Conservation (phyloP, 2,329 filamentous ascomycete species). For the Sporothrix pallida region DNA sequence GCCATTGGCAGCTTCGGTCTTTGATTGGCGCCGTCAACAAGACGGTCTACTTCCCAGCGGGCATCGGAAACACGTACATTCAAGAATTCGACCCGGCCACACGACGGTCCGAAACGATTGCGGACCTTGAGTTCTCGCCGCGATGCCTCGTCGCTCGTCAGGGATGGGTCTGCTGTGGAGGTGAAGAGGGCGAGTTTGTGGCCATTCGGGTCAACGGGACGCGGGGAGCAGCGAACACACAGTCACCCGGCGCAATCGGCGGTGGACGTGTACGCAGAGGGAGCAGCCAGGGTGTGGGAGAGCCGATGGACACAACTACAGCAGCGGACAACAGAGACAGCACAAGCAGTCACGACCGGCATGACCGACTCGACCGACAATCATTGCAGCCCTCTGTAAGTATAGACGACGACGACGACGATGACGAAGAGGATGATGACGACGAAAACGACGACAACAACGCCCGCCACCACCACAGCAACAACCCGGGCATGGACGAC, state of each 20-base stretch:
- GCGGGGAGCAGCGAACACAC: constrained; percentile 31
- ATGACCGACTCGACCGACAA: no score
- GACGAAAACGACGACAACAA: constrained; percentile 39
- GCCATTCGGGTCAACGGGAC: constrained; percentile 67
- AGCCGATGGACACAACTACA: neutral
- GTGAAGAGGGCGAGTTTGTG: constrained; percentile 85
- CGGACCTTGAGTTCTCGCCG: constrained; percentile 72
- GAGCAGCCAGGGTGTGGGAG: neutral
- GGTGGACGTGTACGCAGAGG: constrained; percentile 7
- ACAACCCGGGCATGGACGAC: constrained; percentile 31
- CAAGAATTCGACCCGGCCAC: constrained; percentile 72
- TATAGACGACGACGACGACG: neutral
- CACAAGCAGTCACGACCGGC: no score
- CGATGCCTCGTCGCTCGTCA: constrained; percentile 84
- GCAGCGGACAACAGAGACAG: no score
- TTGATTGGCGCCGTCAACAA: constrained; percentile 83
- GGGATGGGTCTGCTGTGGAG: constrained; percentile 90
- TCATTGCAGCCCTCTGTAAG: no score
- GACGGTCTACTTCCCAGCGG: constrained; percentile 83
- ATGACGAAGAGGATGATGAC: neutral
- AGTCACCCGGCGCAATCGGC: constrained; percentile 41
- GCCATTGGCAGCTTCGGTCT: constrained; percentile 88
- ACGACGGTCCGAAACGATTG: constrained; percentile 75
- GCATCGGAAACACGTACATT: constrained; percentile 67
- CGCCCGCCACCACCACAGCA: constrained; percentile 43